Conservation (phyloP, 257 asterid species). For the Nyctanthes arbortristis region DNA sequence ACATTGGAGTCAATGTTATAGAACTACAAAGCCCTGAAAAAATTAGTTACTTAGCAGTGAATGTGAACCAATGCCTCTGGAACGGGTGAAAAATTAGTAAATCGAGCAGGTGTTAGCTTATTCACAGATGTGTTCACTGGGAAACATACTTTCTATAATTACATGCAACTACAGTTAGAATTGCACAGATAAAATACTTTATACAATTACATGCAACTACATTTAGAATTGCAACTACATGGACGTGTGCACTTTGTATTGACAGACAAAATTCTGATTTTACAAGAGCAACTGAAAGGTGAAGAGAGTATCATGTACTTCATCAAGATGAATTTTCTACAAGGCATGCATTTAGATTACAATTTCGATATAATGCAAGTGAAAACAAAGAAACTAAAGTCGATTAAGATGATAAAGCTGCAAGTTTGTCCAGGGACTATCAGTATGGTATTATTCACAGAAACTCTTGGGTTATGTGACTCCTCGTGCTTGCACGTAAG, state of each 20-base stretch:
- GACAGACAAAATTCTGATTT: not conserved
- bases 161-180: too few species aligned
- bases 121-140: too few species aligned
- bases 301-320: not conserved
- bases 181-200: too few species aligned
- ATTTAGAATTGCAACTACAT: too few species aligned
- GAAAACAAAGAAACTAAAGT: not conserved
- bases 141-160: too few species aligned
- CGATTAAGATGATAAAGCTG: conserved; percentile 2
- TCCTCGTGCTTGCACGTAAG: conserved; percentile 5
- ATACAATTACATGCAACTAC: too few species aligned
- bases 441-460: not conserved
- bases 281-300: not conserved
- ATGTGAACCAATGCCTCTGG: not conserved
- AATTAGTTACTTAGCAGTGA: not conserved
- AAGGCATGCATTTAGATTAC: conserved; percentile 17
- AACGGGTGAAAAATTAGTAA: not conserved
- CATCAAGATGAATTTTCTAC: not conserved
- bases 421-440: conserved; percentile 1
- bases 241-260: not conserved
- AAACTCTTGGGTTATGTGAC: conserved; percentile 6
- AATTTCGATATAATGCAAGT: conserved; percentile 13
- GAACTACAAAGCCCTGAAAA: not conserved
- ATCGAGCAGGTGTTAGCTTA: not conserved
- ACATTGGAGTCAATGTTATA: not conserved